These are phyloP conservation scores for Grosmannia clavigera DNA, from an alignment of 2,329 filamentous ascomycete genomes.

Conservation along the genomic window DNA sequence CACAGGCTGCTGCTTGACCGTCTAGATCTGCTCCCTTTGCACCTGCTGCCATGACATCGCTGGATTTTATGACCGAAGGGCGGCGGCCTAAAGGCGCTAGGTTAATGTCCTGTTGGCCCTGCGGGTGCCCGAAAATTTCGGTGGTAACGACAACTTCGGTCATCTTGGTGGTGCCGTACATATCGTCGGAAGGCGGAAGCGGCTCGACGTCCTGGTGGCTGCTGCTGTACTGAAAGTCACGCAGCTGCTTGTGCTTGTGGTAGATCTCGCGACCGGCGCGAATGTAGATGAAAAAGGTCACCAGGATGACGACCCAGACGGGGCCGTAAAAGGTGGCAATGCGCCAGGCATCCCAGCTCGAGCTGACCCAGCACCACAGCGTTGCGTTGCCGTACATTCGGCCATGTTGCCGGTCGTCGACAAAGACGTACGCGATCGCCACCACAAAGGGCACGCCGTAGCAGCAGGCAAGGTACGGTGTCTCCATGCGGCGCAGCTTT, in stretches of 20 bases:
- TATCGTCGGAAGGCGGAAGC: conserved; percentile 26
- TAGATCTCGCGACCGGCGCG: conserved; percentile 56
- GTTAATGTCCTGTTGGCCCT: conserved; percentile 19
- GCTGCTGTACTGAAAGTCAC: conserved; percentile 41
- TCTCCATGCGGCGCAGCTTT: conserved; percentile 54
- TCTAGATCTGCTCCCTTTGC: neutral
- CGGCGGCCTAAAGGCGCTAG: conserved; percentile 20
- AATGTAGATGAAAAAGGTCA: conserved; percentile 54
- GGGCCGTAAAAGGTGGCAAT: conserved; percentile 65
- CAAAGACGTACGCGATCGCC: conserved; percentile 54
- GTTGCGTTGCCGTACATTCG: conserved; percentile 62
- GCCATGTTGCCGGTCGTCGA: conserved; percentile 33
- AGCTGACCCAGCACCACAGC: conserved; percentile 70
- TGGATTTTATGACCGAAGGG: neutral
- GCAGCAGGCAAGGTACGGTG: conserved; percentile 55
- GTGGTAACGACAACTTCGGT: conserved; percentile 54
- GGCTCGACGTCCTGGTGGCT: conserved; percentile 31
- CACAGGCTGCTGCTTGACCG: conserved; percentile 24
- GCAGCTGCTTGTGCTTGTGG: conserved; percentile 50
- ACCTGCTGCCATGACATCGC: neutral
- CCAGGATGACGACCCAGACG: conserved; percentile 50
- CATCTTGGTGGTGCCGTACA: conserved; percentile 38
- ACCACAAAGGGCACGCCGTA: conserved; percentile 64
- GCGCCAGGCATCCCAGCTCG: conserved; percentile 57
- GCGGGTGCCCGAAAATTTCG: conserved; percentile 24